Conservation (phyloP, 2,329 filamentous ascomycete species). For the Apiospora saccharicola region DNA sequence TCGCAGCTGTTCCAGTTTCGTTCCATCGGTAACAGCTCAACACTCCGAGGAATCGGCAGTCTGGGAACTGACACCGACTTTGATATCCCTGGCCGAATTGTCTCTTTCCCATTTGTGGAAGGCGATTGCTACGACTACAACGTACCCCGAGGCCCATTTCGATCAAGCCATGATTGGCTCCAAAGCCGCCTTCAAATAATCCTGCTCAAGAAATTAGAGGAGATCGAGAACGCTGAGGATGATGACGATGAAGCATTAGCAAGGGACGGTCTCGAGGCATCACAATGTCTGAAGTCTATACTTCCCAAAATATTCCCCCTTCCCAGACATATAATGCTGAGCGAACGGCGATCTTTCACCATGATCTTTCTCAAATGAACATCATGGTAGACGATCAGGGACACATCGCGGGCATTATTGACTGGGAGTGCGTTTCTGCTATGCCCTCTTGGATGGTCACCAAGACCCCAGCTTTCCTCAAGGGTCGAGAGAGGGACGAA, state of each 20-base stretch:
- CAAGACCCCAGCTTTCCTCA: not conserved
- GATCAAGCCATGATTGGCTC: conserved; percentile 49
- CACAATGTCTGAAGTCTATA: not conserved
- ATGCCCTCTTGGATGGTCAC: conserved; percentile 49
- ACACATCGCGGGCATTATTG: conserved; percentile 46
- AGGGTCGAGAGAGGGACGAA: conserved; percentile 39
- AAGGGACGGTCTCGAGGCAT: not conserved
- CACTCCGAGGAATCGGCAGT: conserved; percentile 28
- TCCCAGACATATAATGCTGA: conserved; percentile 30
- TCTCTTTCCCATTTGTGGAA: conserved; percentile 45
- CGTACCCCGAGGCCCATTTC: conserved; percentile 47
- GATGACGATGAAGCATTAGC: not conserved
- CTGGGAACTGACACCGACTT: conserved; percentile 30
- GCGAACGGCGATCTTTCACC: conserved; percentile 45
- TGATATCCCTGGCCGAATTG: conserved; percentile 37
- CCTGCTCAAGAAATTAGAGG: conserved; percentile 37
- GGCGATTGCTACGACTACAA: conserved; percentile 42
- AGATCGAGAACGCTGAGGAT: conserved; percentile 21
- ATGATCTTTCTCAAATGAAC: conserved; percentile 48
- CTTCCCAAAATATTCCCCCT: conserved; percentile 23
- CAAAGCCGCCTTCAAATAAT: conserved; percentile 41
- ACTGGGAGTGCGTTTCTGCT: conserved; percentile 53
- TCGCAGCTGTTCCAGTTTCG: conserved; percentile 38
- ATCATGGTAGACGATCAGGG: conserved; percentile 49
- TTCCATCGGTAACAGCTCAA: conserved; percentile 26